Conservation (phyloP, 1,139 yeast genomes). For the Pichia sp. region DNA sequence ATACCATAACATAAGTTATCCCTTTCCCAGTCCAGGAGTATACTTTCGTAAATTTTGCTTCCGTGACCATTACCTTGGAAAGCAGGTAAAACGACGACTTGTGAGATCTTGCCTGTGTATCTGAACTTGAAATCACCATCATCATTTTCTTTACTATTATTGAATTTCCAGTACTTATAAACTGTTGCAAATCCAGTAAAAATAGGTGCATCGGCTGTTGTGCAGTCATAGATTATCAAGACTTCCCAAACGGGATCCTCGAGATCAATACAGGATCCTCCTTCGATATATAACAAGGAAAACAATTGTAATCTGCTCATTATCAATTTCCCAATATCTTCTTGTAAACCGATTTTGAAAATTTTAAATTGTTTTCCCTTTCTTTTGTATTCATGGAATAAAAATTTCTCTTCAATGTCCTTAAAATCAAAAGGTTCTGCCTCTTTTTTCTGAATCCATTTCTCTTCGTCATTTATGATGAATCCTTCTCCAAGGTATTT, state of each 20-base stretch:
- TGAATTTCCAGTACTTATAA: conserved; percentile 77
- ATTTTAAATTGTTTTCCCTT: conserved; percentile 27
- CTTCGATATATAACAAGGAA: conserved; percentile 81
- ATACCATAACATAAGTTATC: conserved; percentile 58
- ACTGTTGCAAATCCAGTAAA: conserved; percentile 79
- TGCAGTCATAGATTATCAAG: conserved; percentile 35
- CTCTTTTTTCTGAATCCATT: conserved; percentile 54
- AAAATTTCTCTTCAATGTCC: conserved; percentile 39
- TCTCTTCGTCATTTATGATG: conserved; percentile 50
- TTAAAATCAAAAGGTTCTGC: conserved; percentile 32
- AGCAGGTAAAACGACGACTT: conserved; percentile 77
- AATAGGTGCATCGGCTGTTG: conserved; percentile 15
- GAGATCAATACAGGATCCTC: conserved; percentile 81
- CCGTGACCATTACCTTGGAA: conserved; percentile 71
- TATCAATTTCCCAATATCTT: conserved; percentile 39
- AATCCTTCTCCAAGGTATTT: conserved; percentile 54
- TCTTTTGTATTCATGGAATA: conserved; percentile 18
- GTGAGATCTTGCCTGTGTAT: conserved; percentile 74
- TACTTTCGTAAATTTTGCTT: conserved; percentile 46
- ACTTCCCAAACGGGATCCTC: conserved; percentile 69
- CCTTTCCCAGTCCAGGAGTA: conserved; percentile 46
- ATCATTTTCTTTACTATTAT: conserved; percentile 53
- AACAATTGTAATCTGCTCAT: conserved; percentile 71
- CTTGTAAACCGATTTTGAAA: conserved; percentile 33
- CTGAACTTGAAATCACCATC: conserved; percentile 25